Evolutionary conservation across 1,284 basidiomycete species (phyloP).

Genomic region (Leccinum pseudoinsigne): DNA sequence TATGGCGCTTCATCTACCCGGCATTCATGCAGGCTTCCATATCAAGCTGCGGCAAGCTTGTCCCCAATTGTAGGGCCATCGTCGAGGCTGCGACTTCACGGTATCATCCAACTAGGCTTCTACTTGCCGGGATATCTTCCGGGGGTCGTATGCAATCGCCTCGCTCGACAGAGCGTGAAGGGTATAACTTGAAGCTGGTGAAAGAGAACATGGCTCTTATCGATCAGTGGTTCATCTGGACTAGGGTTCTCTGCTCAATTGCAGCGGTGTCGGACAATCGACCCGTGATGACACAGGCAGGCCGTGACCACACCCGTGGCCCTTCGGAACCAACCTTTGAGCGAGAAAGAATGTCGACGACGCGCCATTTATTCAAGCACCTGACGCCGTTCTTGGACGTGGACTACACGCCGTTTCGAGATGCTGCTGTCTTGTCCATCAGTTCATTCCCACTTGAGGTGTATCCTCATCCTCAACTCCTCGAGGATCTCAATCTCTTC

Average conservation of each 20-base stretch:
- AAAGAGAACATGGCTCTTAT: conserved; percentile 67
- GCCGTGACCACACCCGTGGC: conserved; percentile 70
- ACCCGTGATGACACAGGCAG: conserved; percentile 50
- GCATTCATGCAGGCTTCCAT: conserved; percentile 56
- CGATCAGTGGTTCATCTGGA: conserved; percentile 89
- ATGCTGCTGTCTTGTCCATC: conserved; percentile 85
- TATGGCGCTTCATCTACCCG: conserved; percentile 76
- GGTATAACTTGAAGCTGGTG: conserved; percentile 38
- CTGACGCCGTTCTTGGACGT: conserved; percentile 87
- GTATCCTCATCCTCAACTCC: conserved; percentile 58
- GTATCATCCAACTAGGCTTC: conserved; percentile 67
- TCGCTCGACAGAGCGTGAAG: conserved; percentile 50
- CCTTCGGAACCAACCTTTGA: conserved; percentile 73
- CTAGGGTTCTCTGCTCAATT: conserved; percentile 81
- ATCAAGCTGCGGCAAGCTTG: conserved; percentile 44
- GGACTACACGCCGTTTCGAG: conserved; percentile 81
- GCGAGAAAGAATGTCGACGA: conserved; percentile 74
- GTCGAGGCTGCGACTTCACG: conserved; percentile 64
- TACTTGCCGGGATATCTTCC: conserved; percentile 64
- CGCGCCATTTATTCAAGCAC: conserved; percentile 83
- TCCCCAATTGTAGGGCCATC: conserved; percentile 57
- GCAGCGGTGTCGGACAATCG: conserved; percentile 69
- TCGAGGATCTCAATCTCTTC: conserved; percentile 83
- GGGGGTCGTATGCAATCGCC: conserved; percentile 39
- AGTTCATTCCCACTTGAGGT: conserved; percentile 80